Evolutionary conservation across 2,329 filamentous ascomycete genomes (phyloP).

Genomic region (Aspergillus persii): DNA sequence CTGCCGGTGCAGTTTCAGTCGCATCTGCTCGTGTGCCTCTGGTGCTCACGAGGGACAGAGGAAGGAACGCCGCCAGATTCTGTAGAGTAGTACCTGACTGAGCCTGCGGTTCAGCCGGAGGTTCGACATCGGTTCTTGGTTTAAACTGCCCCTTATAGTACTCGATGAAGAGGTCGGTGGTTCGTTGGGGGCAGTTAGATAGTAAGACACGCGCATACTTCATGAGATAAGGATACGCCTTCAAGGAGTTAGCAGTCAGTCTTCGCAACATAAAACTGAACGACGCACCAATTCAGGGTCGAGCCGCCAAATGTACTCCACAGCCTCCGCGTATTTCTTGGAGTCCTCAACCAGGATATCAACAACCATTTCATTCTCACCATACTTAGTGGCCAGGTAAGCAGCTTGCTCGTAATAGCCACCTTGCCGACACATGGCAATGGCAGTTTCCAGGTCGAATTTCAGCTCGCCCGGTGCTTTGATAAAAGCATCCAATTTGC

Average conservation of each 20-base stretch:
- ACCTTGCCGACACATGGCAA: conserved; percentile 94
- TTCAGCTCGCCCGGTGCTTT: conserved; percentile 86
- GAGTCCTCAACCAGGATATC: conserved; percentile 96
- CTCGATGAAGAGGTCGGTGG: conserved; percentile 85
- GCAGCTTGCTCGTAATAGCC: conserved; percentile 97
- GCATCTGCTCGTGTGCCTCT: conserved; percentile 38
- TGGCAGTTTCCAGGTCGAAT: conserved; percentile 95
- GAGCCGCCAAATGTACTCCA: conserved; percentile 87
- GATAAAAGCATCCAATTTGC: conserved; percentile 94
- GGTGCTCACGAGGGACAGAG: conserved; percentile 79
- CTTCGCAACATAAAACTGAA: neutral
- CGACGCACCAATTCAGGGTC: conserved; percentile 69
- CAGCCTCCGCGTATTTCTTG: conserved; percentile 80
- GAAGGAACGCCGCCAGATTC: conserved; percentile 78
- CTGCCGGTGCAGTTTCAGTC: conserved; percentile 26
- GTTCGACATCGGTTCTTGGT: conserved; percentile 63
- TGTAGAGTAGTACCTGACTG: conserved; percentile 72
- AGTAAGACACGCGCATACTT: conserved; percentile 92
- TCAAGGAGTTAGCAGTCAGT: conserved; percentile 30
- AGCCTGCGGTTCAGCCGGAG: conserved; percentile 46
- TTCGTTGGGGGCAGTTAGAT: conserved; percentile 77
- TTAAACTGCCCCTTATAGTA: conserved; percentile 88
- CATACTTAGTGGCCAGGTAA: conserved; percentile 90
- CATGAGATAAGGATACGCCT: conserved; percentile 87
- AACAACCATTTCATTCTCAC: conserved; percentile 88